Conservation (phyloP, 495 filamentous ascomycete genomes). For the Stereocaulon alpinum region DNA sequence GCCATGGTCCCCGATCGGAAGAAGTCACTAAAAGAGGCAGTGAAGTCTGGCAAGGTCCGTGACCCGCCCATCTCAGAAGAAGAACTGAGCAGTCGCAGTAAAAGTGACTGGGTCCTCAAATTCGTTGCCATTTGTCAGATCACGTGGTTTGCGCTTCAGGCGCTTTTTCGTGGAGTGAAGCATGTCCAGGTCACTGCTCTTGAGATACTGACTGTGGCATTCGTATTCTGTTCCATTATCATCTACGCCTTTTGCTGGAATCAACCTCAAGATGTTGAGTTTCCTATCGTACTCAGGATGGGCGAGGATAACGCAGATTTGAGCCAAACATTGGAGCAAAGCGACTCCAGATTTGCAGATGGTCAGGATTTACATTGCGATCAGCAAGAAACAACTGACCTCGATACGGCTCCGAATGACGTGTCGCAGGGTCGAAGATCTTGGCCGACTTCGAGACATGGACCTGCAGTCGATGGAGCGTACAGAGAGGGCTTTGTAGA, state of each 20-base stretch:
- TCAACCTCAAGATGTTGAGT: constrained; percentile 17
- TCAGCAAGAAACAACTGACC: too few relatives aligned
- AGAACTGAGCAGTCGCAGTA: constrained; percentile 12
- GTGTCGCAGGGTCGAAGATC: too few relatives aligned
- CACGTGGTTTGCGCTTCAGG: constrained; percentile 24
- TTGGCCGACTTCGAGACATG: too few relatives aligned
- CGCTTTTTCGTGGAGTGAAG: constrained; percentile 17
- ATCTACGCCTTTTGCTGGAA: constrained; percentile 11
- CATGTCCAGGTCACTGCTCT: constrained; percentile 23
- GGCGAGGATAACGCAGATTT: background rate
- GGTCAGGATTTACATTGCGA: background rate
- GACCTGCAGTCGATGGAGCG: too few relatives aligned
- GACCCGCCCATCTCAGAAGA: constrained; percentile 4
- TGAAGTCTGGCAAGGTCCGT: background rate
- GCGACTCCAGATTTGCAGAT: background rate
- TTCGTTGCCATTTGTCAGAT: constrained; percentile 26
- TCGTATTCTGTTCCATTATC: constrained; percentile 21
- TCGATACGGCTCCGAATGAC: too few relatives aligned
- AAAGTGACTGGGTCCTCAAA: constrained; percentile 27
- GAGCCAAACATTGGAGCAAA: background rate
- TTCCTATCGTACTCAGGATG: constrained; percentile 5
- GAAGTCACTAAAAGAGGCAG: background rate
- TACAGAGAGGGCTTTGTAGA: too few relatives aligned
- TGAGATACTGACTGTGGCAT: constrained; percentile 27
- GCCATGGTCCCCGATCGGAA: background rate